Evolutionary conservation across 495 filamentous ascomycete genomes (phyloP).

Genomic region (Sordaria brevicollis): DNA sequence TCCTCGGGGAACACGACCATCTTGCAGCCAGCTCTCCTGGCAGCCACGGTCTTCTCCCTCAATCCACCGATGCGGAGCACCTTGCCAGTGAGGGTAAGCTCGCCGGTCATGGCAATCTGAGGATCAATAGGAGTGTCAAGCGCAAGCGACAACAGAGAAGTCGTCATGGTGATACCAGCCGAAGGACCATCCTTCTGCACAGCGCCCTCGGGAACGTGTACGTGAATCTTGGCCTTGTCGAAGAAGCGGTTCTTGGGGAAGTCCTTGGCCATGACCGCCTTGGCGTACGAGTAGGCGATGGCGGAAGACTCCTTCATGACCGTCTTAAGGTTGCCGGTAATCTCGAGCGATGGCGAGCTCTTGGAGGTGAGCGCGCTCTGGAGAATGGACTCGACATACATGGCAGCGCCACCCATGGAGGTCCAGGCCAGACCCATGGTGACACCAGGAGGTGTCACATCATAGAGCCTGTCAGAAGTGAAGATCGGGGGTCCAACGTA

Average conservation of each 20-base stretch:
- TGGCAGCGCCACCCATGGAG: constrained; percentile 88
- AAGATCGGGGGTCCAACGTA: constrained; percentile 96
- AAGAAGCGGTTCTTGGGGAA: constrained; percentile 92
- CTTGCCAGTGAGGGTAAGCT: constrained; percentile 95
- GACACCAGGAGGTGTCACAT: constrained; percentile 89
- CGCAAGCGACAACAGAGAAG: constrained; percentile 74
- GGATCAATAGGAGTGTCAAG: constrained; percentile 68
- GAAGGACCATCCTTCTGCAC: constrained; percentile 94
- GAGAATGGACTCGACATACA: constrained; percentile 96
- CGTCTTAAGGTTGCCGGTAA: constrained; percentile 86
- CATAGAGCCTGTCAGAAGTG: constrained; percentile 91
- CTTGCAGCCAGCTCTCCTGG: constrained; percentile 83
- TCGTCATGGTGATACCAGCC: constrained; percentile 96
- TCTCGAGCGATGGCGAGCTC: constrained; percentile 70
- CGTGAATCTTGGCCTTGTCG: constrained; percentile 87
- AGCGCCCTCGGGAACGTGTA: constrained; percentile 96
- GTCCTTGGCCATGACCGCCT: constrained; percentile 69
- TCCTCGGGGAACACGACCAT: constrained; percentile 93
- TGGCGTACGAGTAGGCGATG: constrained; percentile 94
- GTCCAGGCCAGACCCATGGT: constrained; percentile 99
- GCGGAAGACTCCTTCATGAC: constrained; percentile 97
- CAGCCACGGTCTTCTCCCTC: constrained; percentile 98
- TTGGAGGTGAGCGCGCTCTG: constrained; percentile 62
- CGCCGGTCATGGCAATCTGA: constrained; percentile 95
- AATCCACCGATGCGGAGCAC: constrained; percentile 92